A percentile compares a stretch with the other conserved stretches of the same genome.
phyloP scores from a whole-genome alignment of 371 early-diverging fungal genomes.

The Mortierella sp. region DNA sequence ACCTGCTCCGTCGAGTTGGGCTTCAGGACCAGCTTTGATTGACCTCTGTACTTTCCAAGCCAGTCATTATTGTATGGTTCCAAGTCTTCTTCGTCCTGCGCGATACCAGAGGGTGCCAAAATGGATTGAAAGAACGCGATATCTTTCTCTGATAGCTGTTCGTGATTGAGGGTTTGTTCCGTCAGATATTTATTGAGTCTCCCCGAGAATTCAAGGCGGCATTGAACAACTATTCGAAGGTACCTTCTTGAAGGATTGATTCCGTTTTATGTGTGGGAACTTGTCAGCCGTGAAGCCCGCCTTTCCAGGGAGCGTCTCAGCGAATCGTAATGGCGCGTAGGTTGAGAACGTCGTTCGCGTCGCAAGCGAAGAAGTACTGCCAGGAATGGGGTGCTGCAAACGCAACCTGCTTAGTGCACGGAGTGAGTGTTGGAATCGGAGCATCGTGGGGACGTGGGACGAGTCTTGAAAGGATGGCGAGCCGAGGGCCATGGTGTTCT shows the following conservation, averaged over 20 bases:
- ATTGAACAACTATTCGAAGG: neutral
- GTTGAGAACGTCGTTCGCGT: slow-evolving; percentile 20
- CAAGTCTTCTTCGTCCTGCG: slow-evolving; percentile 65
- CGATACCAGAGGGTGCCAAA: slow-evolving; percentile 58
- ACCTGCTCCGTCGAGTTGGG: slow-evolving; percentile 92
- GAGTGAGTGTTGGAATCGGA: neutral
- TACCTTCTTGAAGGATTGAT: slow-evolving; percentile 67
- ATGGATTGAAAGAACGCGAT: slow-evolving; percentile 69
- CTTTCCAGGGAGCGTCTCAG: slow-evolving; percentile 4
- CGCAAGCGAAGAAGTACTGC: slow-evolving; percentile 5
- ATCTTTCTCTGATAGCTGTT: slow-evolving; percentile 63
- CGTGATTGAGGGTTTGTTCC: neutral
- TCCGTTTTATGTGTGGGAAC: slow-evolving; percentile 51
- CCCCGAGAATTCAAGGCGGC: neutral
- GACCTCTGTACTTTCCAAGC: slow-evolving; percentile 92
- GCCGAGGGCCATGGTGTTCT: too few species aligned
- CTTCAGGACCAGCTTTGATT: slow-evolving; percentile 82
- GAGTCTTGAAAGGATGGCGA: too few species aligned
- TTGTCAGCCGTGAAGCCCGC: slow-evolving; percentile 22
- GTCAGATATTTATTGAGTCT: too few species aligned
- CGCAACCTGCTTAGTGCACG: neutral
- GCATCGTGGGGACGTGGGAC: too few species aligned
- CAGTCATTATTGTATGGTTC: slow-evolving; percentile 86
- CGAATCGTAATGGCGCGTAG: neutral
- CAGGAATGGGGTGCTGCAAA: neutral